Conservation (phyloP, 805 yeast species). For the Teunomyces kruisii region DNA sequence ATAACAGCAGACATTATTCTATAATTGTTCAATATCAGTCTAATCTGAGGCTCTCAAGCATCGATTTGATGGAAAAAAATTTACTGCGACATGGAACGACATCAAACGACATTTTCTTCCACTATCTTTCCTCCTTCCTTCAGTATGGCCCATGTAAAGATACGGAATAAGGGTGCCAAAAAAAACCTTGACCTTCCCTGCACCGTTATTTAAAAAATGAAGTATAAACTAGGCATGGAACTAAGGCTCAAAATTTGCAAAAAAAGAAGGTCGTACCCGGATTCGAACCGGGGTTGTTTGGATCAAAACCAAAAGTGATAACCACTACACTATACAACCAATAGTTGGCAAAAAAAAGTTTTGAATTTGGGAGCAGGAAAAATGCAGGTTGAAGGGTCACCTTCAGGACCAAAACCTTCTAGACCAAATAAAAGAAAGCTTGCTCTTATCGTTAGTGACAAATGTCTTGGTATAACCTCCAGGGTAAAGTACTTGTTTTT, state of each 20-base stretch:
- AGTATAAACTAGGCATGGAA: too few relatives aligned
- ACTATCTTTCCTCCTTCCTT: background rate
- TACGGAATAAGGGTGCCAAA: too few relatives aligned
- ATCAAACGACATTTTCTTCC: background rate
- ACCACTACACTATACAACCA: constrained; percentile 73
- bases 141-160: background rate
- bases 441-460: too few relatives aligned
- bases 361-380: background rate
- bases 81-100: background rate
- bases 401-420: too few relatives aligned
- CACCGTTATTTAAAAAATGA: too few relatives aligned
- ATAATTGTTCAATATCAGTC: constrained; percentile 1
- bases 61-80: constrained; percentile 3
- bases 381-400: too few relatives aligned
- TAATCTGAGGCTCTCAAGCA: background rate
- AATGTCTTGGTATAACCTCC: too few relatives aligned
- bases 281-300: constrained; percentile 81
- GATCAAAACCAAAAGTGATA: constrained; percentile 79
- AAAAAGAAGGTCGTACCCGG: constrained; percentile 69
- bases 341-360: background rate
- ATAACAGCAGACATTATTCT: constrained; percentile 54
- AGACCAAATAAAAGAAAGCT: too few relatives aligned
- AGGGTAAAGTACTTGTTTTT: too few relatives aligned
- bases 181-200: too few relatives aligned
- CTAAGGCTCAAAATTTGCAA: background rate